Percentiles rank a stretch among this genome's conserved stretches.
These are phyloP conservation scores for Epichloe typhina DNA, from an alignment of 2,329 filamentous ascomycete genomes.

Conservation along the genomic window DNA sequence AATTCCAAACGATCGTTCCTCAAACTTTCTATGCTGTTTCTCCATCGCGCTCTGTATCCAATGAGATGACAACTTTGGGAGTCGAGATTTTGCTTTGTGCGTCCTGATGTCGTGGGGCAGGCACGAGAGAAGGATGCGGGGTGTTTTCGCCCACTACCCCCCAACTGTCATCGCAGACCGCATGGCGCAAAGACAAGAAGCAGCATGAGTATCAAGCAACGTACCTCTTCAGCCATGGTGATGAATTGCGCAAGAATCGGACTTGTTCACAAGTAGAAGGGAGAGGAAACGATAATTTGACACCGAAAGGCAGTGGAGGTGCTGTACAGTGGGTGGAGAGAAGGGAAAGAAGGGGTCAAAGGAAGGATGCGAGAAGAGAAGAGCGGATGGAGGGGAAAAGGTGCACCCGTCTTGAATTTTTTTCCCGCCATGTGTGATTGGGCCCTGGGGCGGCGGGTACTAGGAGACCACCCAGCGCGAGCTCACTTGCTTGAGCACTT, in stretches of 20 bases:
- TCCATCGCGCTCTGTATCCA: background rate
- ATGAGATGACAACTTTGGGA: background rate
- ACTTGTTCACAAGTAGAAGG: constrained; percentile 14
- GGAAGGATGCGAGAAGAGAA: constrained; percentile 16
- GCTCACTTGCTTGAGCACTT: background rate
- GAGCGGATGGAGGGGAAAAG: constrained; percentile 14
- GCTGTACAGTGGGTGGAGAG: constrained; percentile 10
- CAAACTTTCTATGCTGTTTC: background rate
- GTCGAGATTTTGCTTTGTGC: constrained; percentile 8
- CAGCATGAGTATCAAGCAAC: constrained; percentile 13
- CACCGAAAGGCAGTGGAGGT: constrained; percentile 10
- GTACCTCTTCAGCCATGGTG: constrained; percentile 49
- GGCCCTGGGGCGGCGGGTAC: constrained; percentile 12
- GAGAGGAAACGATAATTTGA: constrained; percentile 14
- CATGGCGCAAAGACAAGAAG: constrained; percentile 11
- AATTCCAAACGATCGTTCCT: background rate
- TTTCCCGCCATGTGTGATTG: constrained; percentile 26
- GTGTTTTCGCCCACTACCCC: constrained; percentile 24
- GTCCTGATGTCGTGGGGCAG: constrained; percentile 20
- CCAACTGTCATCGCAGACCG: constrained; percentile 14
- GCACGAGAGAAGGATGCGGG: constrained; percentile 30
- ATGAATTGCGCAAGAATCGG: constrained; percentile 28
- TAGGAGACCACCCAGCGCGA: background rate
- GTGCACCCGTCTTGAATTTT: constrained; percentile 20
- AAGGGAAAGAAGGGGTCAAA: constrained; percentile 4